These are phyloP conservation scores for Dipodascus geniculatus DNA, from an alignment of 805 yeast genomes.

Conservation along the genomic window DNA sequence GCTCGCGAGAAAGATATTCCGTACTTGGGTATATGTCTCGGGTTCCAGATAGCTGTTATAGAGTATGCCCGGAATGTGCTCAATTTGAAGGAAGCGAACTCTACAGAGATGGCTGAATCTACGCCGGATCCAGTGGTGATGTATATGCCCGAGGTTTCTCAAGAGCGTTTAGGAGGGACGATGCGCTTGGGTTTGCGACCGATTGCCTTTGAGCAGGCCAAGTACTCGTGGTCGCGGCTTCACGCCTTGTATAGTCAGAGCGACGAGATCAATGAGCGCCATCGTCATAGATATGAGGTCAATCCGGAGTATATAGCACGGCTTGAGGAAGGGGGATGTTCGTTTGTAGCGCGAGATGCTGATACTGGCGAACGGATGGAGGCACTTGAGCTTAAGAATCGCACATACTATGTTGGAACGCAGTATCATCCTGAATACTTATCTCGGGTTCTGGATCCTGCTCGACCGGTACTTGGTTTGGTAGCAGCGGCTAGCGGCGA, in stretches of 20 bases:
- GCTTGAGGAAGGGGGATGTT: conserved; percentile 69
- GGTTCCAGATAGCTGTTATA: conserved; percentile 93
- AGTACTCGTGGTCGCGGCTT: conserved; percentile 52
- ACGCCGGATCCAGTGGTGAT: conserved; percentile 64
- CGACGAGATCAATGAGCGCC: conserved; percentile 74
- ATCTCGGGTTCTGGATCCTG: conserved; percentile 93
- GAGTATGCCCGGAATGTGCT: conserved; percentile 79
- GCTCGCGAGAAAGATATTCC: conserved; percentile 96
- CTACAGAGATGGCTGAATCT: conserved; percentile 70
- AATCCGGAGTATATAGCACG: conserved; percentile 68
- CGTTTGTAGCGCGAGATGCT: conserved; percentile 80
- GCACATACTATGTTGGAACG: conserved; percentile 86
- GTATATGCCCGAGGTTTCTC: conserved; percentile 98
- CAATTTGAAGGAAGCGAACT: conserved; percentile 52
- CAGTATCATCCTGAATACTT: conserved; percentile 98
- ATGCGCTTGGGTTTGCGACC: conserved; percentile 96
- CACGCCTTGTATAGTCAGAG: conserved; percentile 68
- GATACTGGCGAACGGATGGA: conserved; percentile 90
- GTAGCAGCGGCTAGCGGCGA: conserved; percentile 89
- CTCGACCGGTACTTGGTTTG: conserved; percentile 90
- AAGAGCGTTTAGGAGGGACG: conserved; percentile 93
- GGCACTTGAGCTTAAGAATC: conserved; percentile 72
- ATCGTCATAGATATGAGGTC: conserved; percentile 96
- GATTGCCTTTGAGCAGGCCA: conserved; percentile 60
- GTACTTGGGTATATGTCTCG: conserved; percentile 92